Percentiles rank a stretch among this genome's conserved stretches.
Evolutionary conservation across 805 yeast genomes (phyloP).

Genomic region (Barnettozyma siamensis): DNA sequence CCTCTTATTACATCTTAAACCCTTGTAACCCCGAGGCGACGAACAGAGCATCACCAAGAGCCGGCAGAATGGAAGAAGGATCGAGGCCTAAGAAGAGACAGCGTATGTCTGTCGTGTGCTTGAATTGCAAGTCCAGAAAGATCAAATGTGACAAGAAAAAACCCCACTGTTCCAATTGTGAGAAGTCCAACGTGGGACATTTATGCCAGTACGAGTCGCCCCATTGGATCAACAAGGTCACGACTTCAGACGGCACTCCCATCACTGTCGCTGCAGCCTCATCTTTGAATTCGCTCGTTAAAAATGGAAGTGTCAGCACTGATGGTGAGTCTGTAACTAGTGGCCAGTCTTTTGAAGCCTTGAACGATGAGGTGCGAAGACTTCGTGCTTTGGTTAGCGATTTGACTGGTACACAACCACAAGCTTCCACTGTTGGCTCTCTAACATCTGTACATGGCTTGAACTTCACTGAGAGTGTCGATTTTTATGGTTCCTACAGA

Average conservation of each 20-base stretch:
- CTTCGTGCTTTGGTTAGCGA: not conserved
- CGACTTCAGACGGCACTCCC: conserved; percentile 11
- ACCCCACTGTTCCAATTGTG: conserved; percentile 32
- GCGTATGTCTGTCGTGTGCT: conserved; percentile 34
- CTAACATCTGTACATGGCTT: not conserved
- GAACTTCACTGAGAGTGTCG: conserved; percentile 12
- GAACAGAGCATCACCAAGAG: no score
- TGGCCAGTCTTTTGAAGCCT: not conserved
- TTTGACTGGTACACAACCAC: not conserved
- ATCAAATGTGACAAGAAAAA: conserved; percentile 37
- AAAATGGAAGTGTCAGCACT: not conserved
- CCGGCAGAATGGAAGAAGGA: not conserved
- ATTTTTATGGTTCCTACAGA: conserved; percentile 18
- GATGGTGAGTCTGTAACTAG: not conserved
- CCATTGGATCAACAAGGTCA: conserved; percentile 22
- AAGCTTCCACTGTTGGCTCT: not conserved
- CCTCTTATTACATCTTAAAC: not conserved
- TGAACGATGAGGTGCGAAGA: conserved; percentile 6
- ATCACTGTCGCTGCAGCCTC: conserved; percentile 2
- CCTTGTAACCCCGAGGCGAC: not conserved
- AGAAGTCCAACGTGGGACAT: conserved; percentile 25
- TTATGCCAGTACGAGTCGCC: conserved; percentile 25
- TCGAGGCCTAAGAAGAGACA: conserved; percentile 26
- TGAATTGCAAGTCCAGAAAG: conserved; percentile 33
- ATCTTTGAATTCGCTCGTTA: not conserved